Evolutionary conservation across 805 yeast species (phyloP).

Genomic region (Metschnikowia lachancei): DNA sequence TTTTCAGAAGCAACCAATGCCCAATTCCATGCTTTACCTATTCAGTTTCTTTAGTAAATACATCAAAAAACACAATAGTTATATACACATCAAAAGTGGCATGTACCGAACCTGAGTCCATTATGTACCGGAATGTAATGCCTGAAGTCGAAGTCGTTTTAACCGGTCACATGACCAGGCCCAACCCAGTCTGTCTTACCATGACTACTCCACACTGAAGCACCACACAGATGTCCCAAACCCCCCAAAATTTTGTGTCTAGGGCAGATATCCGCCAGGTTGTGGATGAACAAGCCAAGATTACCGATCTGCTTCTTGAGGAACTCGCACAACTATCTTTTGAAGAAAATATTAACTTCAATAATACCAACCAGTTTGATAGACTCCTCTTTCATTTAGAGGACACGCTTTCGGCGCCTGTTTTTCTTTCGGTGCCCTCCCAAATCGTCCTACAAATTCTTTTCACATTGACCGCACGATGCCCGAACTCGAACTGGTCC

Average conservation of each 20-base stretch:
- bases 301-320: slow-evolving; percentile 24
- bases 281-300: slow-evolving; percentile 19
- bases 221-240: background rate
- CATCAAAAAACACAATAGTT: too few species aligned
- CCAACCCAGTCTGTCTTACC: too few species aligned
- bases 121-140: too few species aligned
- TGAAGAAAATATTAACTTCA: slow-evolving; percentile 23
- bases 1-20: too few species aligned
- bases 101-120: too few species aligned
- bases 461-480: slow-evolving; percentile 32
- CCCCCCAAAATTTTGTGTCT: background rate
- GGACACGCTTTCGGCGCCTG: slow-evolving; percentile 10
- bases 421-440: slow-evolving; percentile 26
- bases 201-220: too few species aligned
- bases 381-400: slow-evolving; percentile 29
- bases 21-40: too few species aligned
- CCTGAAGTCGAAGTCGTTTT: too few species aligned
- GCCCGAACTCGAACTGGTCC: slow-evolving; percentile 28
- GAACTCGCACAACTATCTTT: slow-evolving; percentile 18
- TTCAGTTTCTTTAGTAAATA: too few species aligned
- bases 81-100: too few species aligned
- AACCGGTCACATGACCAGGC: too few species aligned
- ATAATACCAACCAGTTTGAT: slow-evolving; percentile 30
- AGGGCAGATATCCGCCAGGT: background rate
- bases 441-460: slow-evolving; percentile 27